Conservation (phyloP, 2,329 filamentous ascomycete species). For the Talaromyces sp. region DNA sequence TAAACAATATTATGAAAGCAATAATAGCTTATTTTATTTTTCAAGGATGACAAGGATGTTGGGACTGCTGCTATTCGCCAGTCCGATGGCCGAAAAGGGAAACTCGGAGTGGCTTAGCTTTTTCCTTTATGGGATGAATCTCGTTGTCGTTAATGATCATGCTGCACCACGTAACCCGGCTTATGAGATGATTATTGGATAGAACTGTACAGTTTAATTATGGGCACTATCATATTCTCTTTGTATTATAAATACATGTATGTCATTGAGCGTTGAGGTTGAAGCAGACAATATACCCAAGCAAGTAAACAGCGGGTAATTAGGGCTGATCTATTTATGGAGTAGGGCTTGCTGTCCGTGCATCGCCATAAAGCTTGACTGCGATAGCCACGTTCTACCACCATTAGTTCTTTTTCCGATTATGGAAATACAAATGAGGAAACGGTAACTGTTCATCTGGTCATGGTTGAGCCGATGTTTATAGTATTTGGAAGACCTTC, state of each 20-base stretch:
- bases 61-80: neutral
- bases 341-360: neutral
- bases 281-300: neutral
- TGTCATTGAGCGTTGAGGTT: neutral
- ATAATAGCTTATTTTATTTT: neutral
- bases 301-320: neutral
- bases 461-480: neutral
- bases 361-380: constrained; percentile 1
- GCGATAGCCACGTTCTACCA: neutral
- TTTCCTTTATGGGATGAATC: neutral
- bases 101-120: neutral
- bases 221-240: neutral
- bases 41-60: neutral
- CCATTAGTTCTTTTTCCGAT: neutral
- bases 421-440: neutral
- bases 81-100: neutral
- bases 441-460: neutral
- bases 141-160: neutral
- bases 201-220: neutral
- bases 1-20: neutral
- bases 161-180: neutral
- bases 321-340: constrained; percentile 2
- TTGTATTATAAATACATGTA: neutral
- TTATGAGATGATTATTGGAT: neutral
- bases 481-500: neutral